Percentiles rank a stretch among this genome's conserved stretches.
Conservation (phyloP, 805 yeast species). For the Pichia membranifaciens region DNA sequence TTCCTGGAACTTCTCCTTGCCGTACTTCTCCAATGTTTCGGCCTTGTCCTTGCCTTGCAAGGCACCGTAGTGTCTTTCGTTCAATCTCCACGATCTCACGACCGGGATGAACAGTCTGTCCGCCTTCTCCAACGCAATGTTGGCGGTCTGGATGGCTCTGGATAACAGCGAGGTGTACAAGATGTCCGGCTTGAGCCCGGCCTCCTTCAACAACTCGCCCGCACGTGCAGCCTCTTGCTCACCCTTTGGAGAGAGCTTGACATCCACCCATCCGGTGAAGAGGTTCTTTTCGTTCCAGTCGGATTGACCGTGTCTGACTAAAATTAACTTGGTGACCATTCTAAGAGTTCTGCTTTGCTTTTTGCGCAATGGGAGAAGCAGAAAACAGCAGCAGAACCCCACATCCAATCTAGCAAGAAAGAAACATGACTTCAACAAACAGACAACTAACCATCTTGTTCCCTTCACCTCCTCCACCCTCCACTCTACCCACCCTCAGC, state of each 20-base stretch:
- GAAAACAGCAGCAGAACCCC: not conserved
- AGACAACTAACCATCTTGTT: too few species aligned
- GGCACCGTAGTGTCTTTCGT: constrained; percentile 99
- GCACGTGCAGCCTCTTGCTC: constrained; percentile 88
- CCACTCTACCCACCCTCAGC: not conserved
- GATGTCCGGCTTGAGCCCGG: constrained; percentile 78
- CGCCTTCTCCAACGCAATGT: constrained; percentile 83
- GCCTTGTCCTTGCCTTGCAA: constrained; percentile 98
- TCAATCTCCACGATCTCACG: constrained; percentile 94
- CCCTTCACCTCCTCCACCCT: too few species aligned
- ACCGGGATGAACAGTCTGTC: constrained; percentile 90
- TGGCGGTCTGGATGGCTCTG: constrained; percentile 96
- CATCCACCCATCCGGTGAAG: constrained; percentile 99
- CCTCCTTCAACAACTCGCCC: constrained; percentile 84
- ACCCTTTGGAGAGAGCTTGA: constrained; percentile 76
- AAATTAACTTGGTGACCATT: constrained; percentile 57
- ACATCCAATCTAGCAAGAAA: too few species aligned
- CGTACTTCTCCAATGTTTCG: constrained; percentile 78
- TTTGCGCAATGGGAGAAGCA: not conserved
- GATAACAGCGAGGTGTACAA: constrained; percentile 86
- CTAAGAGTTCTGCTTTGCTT: constrained; percentile 3
- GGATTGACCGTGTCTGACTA: constrained; percentile 98
- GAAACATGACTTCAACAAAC: too few species aligned
- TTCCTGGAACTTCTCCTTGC: constrained; percentile 88
- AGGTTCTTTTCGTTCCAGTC: constrained; percentile 98